phyloP scores from a whole-genome alignment of 768 basidiomycete species.

The Leucosporidium creatinivorum region DNA sequence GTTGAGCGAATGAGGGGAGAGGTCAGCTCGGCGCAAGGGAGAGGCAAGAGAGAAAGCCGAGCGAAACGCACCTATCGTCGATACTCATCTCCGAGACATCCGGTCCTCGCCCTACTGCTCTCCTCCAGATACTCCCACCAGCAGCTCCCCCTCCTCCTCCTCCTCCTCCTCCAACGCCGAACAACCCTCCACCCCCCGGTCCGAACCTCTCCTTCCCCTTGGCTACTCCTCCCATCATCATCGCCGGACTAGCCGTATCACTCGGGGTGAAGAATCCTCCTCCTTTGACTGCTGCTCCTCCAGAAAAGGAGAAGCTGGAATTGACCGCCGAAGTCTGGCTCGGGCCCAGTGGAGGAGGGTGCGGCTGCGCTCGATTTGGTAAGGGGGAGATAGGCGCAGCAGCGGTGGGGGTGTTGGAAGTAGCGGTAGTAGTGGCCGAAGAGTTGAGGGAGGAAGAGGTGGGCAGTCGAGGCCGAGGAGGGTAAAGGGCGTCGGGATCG shows the following conservation, averaged over 20 bases:
- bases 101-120: neutral
- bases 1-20: too few species aligned
- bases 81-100: constrained; percentile 11
- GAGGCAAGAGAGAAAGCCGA: too few species aligned
- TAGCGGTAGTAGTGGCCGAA: too few species aligned
- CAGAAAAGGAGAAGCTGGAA: neutral
- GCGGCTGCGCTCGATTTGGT: neutral
- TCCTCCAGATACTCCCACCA: neutral
- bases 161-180: neutral
- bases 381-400: constrained; percentile 2
- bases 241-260: neutral
- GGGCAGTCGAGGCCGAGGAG: neutral
- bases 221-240: too few species aligned
- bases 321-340: constrained; percentile 8
- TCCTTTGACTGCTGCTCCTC: neutral
- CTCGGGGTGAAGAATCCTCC: constrained; percentile 14
- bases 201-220: constrained; percentile 1
- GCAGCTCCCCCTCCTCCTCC: neutral
- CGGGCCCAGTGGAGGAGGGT: constrained; percentile 14
- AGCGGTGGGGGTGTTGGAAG: neutral
- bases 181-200: constrained; percentile 1
- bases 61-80: constrained; percentile 18
- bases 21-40: too few species aligned
- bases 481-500: constrained; percentile 16
- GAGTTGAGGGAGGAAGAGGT: too few species aligned